phyloP scores from a whole-genome alignment of 495 filamentous ascomycete genomes.

The Zalerion maritima region DNA sequence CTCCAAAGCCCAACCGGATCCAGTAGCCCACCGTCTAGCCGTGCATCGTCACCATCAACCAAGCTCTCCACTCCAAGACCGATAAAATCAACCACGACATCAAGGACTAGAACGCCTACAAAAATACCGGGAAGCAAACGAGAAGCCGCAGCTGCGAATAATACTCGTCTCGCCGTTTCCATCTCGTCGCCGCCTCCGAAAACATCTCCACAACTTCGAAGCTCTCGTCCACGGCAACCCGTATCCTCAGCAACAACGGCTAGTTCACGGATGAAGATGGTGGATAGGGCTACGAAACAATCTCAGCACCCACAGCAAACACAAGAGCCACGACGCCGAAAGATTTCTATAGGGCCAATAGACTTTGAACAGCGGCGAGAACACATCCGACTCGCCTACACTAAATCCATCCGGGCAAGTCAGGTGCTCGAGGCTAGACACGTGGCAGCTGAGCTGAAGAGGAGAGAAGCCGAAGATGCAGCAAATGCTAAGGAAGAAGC shows the following conservation, averaged over 20 bases:
- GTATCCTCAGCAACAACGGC: slow-evolving; percentile 58
- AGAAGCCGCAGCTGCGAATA: slow-evolving; percentile 16
- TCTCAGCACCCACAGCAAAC: slow-evolving; percentile 21
- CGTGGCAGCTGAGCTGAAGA: slow-evolving; percentile 26
- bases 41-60: slow-evolving; percentile 34
- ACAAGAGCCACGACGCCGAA: slow-evolving; percentile 24
- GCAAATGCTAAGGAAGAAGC: slow-evolving; percentile 12
- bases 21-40: slow-evolving; percentile 31
- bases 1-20: slow-evolving; percentile 24
- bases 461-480: slow-evolving; percentile 21
- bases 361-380: slow-evolving; percentile 68
- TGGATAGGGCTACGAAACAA: slow-evolving; percentile 20
- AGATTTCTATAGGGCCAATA: slow-evolving; percentile 46
- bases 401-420: slow-evolving; percentile 55
- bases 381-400: slow-evolving; percentile 67
- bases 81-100: slow-evolving; percentile 17
- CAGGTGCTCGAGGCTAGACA: slow-evolving; percentile 42
- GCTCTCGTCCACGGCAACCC: slow-evolving; percentile 66
- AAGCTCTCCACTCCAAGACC: slow-evolving; percentile 22
- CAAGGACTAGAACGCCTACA: slow-evolving; percentile 24
- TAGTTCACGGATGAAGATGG: slow-evolving; percentile 44
- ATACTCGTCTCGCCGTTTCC: slow-evolving; percentile 37
- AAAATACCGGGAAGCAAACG: slow-evolving; percentile 12
- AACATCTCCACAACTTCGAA: slow-evolving; percentile 56
- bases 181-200: slow-evolving; percentile 35